A percentile compares a stretch with the other conserved stretches of the same genome.
Evolutionary conservation across 2,329 filamentous ascomycete genomes (phyloP).

Genomic region (Fusarium dlaminii): DNA sequence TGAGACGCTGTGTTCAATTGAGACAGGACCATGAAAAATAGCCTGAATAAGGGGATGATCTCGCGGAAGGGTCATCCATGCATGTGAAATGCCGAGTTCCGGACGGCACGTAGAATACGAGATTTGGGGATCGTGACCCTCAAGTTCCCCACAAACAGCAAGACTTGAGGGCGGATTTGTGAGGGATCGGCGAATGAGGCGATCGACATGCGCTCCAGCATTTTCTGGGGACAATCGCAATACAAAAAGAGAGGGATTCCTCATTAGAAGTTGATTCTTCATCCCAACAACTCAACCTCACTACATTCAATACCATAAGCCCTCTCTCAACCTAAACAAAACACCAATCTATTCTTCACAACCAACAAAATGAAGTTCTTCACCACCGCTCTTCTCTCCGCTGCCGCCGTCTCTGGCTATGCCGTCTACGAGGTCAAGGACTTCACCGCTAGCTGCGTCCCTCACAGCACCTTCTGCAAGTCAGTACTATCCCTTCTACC

Average conservation of each 20-base stretch:
- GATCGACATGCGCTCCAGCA: not conserved
- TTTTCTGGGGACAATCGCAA: not conserved
- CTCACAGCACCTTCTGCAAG: slow-evolving; percentile 22
- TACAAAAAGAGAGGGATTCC: not conserved
- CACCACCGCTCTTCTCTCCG: slow-evolving; percentile 14
- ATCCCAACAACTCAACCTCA: not conserved
- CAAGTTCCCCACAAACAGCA: slow-evolving; percentile 12
- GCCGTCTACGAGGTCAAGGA: slow-evolving; percentile 13
- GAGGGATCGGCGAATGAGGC: slow-evolving; percentile 12
- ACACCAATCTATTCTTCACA: not conserved
- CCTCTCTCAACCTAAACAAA: not conserved
- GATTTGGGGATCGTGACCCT: slow-evolving; percentile 19
- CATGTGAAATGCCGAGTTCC: slow-evolving; percentile 2
- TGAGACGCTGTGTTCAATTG: not conserved
- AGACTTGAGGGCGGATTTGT: not conserved
- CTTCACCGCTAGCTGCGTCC: slow-evolving; percentile 20
- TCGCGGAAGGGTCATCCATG: not conserved
- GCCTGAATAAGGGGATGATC: not conserved
- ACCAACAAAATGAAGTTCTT: slow-evolving; percentile 34
- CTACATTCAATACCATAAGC: not conserved
- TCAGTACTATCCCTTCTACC: not conserved
- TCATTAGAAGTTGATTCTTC: not conserved
- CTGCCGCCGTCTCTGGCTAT: slow-evolving; percentile 2
- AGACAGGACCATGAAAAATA: not conserved
- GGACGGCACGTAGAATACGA: slow-evolving; percentile 26